A percentile compares a stretch with the other conserved stretches of the same genome.
These are phyloP conservation scores for Fusarium temperatum DNA, from an alignment of 2,329 filamentous ascomycete species.

Conservation along the genomic window DNA sequence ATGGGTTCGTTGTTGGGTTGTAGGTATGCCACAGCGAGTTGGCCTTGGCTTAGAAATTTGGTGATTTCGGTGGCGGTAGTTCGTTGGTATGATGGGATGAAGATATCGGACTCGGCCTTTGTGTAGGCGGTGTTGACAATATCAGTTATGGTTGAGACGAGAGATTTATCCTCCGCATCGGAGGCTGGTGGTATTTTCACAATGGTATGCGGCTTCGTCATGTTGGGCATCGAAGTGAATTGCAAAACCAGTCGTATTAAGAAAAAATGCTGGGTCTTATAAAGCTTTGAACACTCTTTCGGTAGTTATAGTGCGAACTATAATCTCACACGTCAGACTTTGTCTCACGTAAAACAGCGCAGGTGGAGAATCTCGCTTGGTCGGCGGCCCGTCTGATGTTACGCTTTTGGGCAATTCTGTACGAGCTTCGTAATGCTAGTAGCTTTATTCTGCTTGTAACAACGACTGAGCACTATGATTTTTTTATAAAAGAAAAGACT, in stretches of 20 bases:
- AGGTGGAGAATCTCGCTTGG: background rate
- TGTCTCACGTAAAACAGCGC: background rate
- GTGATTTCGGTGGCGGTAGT: constrained; percentile 36
- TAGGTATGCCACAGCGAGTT: constrained; percentile 40
- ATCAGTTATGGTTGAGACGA: constrained; percentile 22
- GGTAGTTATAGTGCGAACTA: background rate
- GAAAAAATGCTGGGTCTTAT: fast-evolving
- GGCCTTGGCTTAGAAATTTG: constrained; percentile 28
- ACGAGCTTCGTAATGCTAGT: background rate
- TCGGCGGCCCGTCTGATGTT: background rate
- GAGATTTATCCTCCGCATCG: constrained; percentile 27
- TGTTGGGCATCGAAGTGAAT: fast-evolving
- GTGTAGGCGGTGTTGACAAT: constrained; percentile 43
- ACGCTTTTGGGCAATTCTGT: background rate
- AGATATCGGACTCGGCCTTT: constrained; percentile 41
- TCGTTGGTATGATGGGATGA: constrained; percentile 40
- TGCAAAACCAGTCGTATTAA: fast-evolving
- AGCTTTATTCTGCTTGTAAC: too few relatives aligned
- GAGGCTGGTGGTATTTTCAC: constrained; percentile 33
- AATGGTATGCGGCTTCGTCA: background rate
- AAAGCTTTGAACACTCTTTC: background rate
- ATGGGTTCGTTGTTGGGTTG: constrained; percentile 6
- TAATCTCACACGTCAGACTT: background rate
- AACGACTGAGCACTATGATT: too few relatives aligned
- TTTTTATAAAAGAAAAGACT: too few relatives aligned